Evolutionary conservation across 1,284 basidiomycete genomes (phyloP), one percentile per base, ranked within the genome.

Genomic region (Cerrena zonata): DNA sequence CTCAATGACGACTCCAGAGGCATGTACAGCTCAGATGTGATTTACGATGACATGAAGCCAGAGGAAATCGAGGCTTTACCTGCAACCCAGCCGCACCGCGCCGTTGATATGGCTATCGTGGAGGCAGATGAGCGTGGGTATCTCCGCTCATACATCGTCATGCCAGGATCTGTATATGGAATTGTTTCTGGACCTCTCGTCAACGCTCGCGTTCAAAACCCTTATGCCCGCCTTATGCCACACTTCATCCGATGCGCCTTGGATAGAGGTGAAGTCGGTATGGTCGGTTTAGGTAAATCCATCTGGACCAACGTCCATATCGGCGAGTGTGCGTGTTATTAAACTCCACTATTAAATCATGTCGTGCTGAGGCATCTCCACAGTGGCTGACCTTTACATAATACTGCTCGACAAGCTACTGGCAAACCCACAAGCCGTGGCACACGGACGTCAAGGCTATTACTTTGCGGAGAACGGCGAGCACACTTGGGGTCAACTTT

Each of bases 381-480:
- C 37, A 65, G 61, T 55, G 11, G 54, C 50, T 13, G 55, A 59
- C 34, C 47, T 61, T 44, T 62, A 60, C 45, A 55, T 59, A 21
- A 34, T 54, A 19, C 19, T 66, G 5, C 59, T 57, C 48, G 53
- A 65, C 43, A 50, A 52, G 2, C 41, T 60, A 19, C 24, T 59
- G 1, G 26, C 42, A 1, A 49, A 49, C 2, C 25, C 51, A 18
- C 46, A 57, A 11, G 44, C 18, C 15, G 57, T 61, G 26, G 57
- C 57, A 3, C 74, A 77, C 47, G 77, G 76, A 1, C 59, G 64
- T 11, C 64, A 72, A 5, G 77, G 77, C 1, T 76, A 67, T 55
- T 78, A 76, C 57, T 74, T 77, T 54, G 73, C 60, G 13, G 75
- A 74, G 56, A 74, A 73, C 51, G 74, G 74, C 25, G 73, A 77